phyloP scores from a whole-genome alignment of 768 basidiomycete species.

The Collybia sordida region DNA sequence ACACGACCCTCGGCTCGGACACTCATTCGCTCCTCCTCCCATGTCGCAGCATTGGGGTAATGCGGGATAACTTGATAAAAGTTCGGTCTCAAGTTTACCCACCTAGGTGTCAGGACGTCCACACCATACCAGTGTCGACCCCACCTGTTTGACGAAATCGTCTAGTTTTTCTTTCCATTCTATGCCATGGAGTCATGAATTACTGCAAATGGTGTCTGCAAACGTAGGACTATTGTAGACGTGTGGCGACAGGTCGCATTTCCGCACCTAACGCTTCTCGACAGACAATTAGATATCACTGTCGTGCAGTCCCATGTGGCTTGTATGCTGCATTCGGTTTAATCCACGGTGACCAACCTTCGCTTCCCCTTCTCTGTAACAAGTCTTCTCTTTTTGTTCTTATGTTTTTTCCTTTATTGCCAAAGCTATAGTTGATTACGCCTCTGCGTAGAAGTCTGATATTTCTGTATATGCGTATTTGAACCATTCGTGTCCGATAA shows the following conservation, averaged over 20 bases:
- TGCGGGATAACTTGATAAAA: slow-evolving; percentile 20
- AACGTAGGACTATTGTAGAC: slow-evolving; percentile 4
- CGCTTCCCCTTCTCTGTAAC: neutral
- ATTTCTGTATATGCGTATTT: neutral
- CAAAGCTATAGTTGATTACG: no score
- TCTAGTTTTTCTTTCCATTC: neutral
- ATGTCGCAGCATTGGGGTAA: slow-evolving; percentile 36
- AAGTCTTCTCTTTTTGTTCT: neutral
- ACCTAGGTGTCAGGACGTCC: neutral
- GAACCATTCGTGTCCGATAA: neutral
- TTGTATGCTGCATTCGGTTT: neutral
- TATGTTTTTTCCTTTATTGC: neutral
- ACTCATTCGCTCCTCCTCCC: slow-evolving; percentile 24
- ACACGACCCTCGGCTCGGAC: slow-evolving; percentile 25
- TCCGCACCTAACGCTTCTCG: slow-evolving; percentile 1
- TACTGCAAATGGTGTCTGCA: neutral
- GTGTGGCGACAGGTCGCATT: neutral
- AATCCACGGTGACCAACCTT: no score
- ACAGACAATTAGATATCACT: slow-evolving; percentile 2
- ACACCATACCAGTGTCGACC: neutral
- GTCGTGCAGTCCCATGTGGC: neutral
- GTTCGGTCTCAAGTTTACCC: neutral
- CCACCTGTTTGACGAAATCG: no score
- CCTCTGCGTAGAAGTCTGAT: no score
- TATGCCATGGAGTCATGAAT: slow-evolving; percentile 1